Percentiles rank a stretch among this genome's conserved stretches.
These are phyloP conservation scores for Aspergillus leporis DNA, from an alignment of 495 filamentous ascomycete genomes.

Conservation along the genomic window DNA sequence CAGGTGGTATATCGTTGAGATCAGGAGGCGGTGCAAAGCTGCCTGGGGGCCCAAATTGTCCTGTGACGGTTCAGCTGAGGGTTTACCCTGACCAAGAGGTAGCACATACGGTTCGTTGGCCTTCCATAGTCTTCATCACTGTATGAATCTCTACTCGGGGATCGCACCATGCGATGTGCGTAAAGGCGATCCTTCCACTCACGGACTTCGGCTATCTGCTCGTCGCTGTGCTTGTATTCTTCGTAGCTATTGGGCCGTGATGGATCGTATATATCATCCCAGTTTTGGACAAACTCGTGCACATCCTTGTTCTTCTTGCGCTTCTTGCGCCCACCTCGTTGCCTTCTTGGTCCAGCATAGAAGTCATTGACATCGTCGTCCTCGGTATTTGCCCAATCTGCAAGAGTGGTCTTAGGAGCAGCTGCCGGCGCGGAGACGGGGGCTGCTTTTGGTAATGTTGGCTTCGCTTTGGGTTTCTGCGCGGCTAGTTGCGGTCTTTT, in stretches of 20 bases:
- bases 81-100: neutral
- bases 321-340: constrained; percentile 82
- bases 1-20: constrained; percentile 40
- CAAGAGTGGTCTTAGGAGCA: constrained; percentile 64
- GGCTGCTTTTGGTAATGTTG: constrained; percentile 42
- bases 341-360: constrained; percentile 62
- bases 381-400: constrained; percentile 80
- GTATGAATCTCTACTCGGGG: constrained; percentile 54
- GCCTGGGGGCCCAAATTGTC: constrained; percentile 70
- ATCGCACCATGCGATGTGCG: constrained; percentile 63
- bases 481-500: constrained; percentile 69
- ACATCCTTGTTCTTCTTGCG: constrained; percentile 77
- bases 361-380: constrained; percentile 72
- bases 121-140: constrained; percentile 54
- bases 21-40: constrained; percentile 73
- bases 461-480: constrained; percentile 70
- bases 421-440: constrained; percentile 26
- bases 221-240: constrained; percentile 84
- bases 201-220: constrained; percentile 72
- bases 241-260: constrained; percentile 81
- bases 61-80: constrained; percentile 32
- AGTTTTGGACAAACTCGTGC: constrained; percentile 65
- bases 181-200: constrained; percentile 91
- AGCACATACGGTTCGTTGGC: constrained; percentile 53
- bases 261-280: constrained; percentile 93